These are phyloP conservation scores for Salvia hispanica DNA, from an alignment of 257 asterid species.

Conservation along the genomic window DNA sequence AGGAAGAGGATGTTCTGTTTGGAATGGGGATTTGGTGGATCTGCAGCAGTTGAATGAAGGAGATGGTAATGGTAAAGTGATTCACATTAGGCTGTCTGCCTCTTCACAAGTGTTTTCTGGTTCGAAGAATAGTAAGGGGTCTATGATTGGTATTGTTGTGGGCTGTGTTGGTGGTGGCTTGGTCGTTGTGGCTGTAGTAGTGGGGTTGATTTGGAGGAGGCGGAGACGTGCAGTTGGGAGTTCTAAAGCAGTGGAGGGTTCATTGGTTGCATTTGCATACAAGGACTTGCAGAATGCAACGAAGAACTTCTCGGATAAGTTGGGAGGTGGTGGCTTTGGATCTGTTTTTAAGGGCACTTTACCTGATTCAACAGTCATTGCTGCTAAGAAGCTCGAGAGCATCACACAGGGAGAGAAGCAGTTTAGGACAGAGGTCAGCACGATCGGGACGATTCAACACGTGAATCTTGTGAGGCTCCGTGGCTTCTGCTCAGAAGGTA, in stretches of 20 bases:
- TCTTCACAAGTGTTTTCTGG: constrained; percentile 37
- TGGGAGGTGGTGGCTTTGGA: constrained; percentile 62
- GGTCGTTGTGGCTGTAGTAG: constrained; percentile 22
- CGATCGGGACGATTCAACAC: constrained; percentile 52
- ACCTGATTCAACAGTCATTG: constrained; percentile 41
- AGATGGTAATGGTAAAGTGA: constrained; percentile 36
- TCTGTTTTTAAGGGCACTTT: constrained; percentile 49
- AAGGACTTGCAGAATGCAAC: constrained; percentile 48
- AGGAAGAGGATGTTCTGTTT: constrained; percentile 36
- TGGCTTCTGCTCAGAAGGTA: constrained; percentile 53
- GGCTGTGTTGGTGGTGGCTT: constrained; percentile 36
- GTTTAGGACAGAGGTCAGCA: constrained; percentile 51
- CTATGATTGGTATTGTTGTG: constrained; percentile 32
- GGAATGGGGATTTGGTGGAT: constrained; percentile 45
- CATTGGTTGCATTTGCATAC: constrained; percentile 41
- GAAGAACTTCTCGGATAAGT: constrained; percentile 46
- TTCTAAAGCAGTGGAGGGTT: constrained; percentile 40
- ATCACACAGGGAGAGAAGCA: constrained; percentile 57
- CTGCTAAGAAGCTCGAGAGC: constrained; percentile 54
- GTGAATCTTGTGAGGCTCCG: constrained; percentile 56
- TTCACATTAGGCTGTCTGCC: constrained; percentile 42
- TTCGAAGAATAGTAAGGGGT: constrained; percentile 31
- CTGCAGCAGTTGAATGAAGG: constrained; percentile 42
- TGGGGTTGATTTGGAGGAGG: constrained; percentile 31
- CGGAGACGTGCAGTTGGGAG: constrained; percentile 26